Evolutionary conservation across 2,329 filamentous ascomycete genomes (phyloP), one percentile per base, ranked within the genome.

Genomic region (Beauveria sp.): DNA sequence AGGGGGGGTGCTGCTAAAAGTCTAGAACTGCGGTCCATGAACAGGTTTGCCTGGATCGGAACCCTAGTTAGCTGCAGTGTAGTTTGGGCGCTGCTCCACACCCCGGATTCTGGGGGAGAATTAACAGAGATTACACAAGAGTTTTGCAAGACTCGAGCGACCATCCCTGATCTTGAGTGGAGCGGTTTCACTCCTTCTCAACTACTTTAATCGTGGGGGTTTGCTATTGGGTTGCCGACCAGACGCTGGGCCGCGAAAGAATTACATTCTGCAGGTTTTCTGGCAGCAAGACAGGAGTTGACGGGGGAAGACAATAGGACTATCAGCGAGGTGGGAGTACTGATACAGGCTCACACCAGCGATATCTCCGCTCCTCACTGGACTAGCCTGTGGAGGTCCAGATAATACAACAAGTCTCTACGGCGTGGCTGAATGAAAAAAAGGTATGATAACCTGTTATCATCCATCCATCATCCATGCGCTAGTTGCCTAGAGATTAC

Each of bases 21-120:
- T 62, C 60, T 62, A 62, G 60, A 62, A 62, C 60, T 57, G 42
- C 42, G 53, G 54, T 62, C 60, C 53, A 62, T 62, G 53, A 54
- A 46, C 58, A 54, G n/a, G 16, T 50, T 12, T 61, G 51, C 51
- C 51, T 43, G 51, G 58, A 61, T 61, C 58, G 58, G 58, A 61
- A 50, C 43, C 30, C 14, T 49, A 24, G 30, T 34, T 5, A 14
- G 30, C 30, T 34, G 30, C 30, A 34, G 30, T 34, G 30, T 34
- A 34, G 10, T 12, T 34, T 12, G 30, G 47, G 40, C 50, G 28
- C 16, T 43, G 50, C 50, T 60, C 58, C 58, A 60, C 58, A 55
- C 58, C 58, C 58, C 58, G 51, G 58, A 55, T 61, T 55, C 30
- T 61, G 58, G 49, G 58, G 49, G 57, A 40, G 34, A 16, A 16